Conservation (phyloP, 139 green algal species). For the Mychonastes homosphaera region DNA sequence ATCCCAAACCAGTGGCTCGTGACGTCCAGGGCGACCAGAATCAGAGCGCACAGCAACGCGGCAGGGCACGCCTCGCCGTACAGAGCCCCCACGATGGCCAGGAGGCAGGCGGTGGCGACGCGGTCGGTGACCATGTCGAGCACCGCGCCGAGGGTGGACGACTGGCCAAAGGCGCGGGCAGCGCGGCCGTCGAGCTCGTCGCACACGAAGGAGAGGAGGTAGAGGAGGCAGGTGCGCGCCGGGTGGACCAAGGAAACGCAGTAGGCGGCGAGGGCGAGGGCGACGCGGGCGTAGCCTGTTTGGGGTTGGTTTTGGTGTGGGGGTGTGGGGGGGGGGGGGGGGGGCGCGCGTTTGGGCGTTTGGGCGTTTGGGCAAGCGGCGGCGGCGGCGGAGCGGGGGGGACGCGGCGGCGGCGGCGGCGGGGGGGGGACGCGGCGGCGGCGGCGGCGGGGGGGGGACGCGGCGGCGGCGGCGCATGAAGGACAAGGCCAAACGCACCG, state of each 20-base stretch:
- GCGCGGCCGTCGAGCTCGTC: constrained; percentile 90
- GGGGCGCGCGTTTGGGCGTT: not conserved
- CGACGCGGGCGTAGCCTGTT: constrained; percentile 72
- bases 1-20: constrained; percentile 91
- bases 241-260: constrained; percentile 45
- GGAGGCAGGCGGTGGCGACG: constrained; percentile 75
- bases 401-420: not conserved
- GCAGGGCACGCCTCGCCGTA: too few species aligned
- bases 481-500: constrained; percentile 37
- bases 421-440: not conserved
- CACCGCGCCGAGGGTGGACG: constrained; percentile 76
- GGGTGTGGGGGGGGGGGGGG: not conserved
- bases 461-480: not conserved
- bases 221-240: constrained; percentile 33
- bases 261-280: constrained; percentile 57
- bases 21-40: constrained; percentile 84
- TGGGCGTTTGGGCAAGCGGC: not conserved
- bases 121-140: constrained; percentile 97
- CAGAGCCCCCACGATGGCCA: constrained; percentile 58
- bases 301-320: too few species aligned
- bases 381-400: not conserved
- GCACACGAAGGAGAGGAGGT: constrained; percentile 75
- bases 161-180: constrained; percentile 72
- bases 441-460: not conserved
- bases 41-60: constrained; percentile 29